Evolutionary conservation across 2,329 filamentous ascomycete species (phyloP).

Genomic region (Aspergillus sp.): DNA sequence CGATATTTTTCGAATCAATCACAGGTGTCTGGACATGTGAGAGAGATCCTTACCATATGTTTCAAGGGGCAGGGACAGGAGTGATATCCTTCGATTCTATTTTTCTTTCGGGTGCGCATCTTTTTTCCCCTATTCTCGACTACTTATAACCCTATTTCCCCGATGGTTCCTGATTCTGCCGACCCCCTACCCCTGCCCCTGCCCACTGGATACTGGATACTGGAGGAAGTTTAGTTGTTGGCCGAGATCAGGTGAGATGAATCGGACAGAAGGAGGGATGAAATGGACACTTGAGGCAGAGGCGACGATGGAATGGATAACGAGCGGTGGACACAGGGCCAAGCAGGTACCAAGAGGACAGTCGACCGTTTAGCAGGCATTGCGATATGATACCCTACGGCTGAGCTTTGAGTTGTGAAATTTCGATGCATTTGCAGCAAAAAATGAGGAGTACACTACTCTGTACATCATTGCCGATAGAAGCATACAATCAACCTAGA

Average conservation of each 20-base stretch:
- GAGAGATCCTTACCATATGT: slow-evolving; percentile 18
- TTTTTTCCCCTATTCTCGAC: slow-evolving; percentile 10
- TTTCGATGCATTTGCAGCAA: slow-evolving; percentile 27
- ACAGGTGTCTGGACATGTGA: slow-evolving; percentile 27
- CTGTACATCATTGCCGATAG: slow-evolving; percentile 19
- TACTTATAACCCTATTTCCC: slow-evolving; percentile 1
- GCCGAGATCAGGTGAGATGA: neutral
- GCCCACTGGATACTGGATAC: slow-evolving; percentile 12
- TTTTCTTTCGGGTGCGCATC: slow-evolving; percentile 18
- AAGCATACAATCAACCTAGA: slow-evolving; percentile 13
- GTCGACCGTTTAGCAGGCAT: slow-evolving; percentile 47
- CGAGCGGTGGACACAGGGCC: slow-evolving; percentile 21
- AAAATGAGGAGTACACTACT: slow-evolving; percentile 16
- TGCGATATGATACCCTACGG: slow-evolving; percentile 50
- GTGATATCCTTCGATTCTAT: slow-evolving; percentile 20
- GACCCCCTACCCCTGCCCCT: slow-evolving; percentile 8
- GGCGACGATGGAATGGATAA: slow-evolving; percentile 3
- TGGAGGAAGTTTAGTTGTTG: neutral
- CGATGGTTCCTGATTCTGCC: slow-evolving; percentile 1
- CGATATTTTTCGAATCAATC: slow-evolving; percentile 20
- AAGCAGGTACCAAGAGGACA: slow-evolving; percentile 32
- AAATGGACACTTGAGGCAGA: neutral
- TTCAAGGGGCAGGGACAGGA: slow-evolving; percentile 21
- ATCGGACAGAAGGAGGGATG: neutral
- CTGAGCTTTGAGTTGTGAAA: slow-evolving; percentile 39